Evolutionary conservation across 2,329 filamentous ascomycete species (phyloP).

Genomic region (Didymella pinodella): DNA sequence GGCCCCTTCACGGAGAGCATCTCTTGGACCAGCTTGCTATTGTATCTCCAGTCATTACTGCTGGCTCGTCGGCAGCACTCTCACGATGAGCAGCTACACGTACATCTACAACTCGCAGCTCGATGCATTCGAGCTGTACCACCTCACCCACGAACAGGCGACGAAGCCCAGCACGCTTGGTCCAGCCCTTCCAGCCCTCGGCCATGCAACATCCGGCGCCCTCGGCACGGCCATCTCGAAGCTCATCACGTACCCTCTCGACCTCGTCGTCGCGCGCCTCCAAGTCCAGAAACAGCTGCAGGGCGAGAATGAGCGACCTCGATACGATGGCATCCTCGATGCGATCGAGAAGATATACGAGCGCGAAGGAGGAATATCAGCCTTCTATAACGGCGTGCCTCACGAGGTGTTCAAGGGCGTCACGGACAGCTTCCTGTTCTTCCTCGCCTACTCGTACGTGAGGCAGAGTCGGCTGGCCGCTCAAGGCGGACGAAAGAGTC

Average conservation of each 20-base stretch:
- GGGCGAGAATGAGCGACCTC: constrained; percentile 49
- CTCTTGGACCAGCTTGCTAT: not conserved
- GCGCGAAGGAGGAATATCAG: constrained; percentile 72
- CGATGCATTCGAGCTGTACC: constrained; percentile 54
- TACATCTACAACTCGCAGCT: constrained; percentile 57
- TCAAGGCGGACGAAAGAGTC: constrained; percentile 42
- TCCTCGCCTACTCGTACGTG: constrained; percentile 76
- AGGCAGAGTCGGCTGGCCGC: constrained; percentile 53
- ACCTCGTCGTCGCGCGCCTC: constrained; percentile 80
- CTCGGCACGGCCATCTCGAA: constrained; percentile 81
- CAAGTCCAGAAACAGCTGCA: constrained; percentile 75
- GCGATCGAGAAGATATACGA: constrained; percentile 74
- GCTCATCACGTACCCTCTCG: constrained; percentile 79
- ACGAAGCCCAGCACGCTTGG: constrained; percentile 41
- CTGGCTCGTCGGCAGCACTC: constrained; percentile 18
- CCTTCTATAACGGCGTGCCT: constrained; percentile 66
- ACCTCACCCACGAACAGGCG: constrained; percentile 50
- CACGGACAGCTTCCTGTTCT: constrained; percentile 83
- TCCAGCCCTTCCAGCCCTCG: constrained; percentile 73
- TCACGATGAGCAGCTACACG: constrained; percentile 32
- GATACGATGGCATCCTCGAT: constrained; percentile 73
- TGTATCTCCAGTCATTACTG: constrained; percentile 6
- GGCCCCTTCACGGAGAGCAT: constrained; percentile 1
- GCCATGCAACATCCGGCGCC: constrained; percentile 82
- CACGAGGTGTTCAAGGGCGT: constrained; percentile 58